Conservation (phyloP, 129 eudicot genomes). For the Chrysanthemum makinoi region DNA sequence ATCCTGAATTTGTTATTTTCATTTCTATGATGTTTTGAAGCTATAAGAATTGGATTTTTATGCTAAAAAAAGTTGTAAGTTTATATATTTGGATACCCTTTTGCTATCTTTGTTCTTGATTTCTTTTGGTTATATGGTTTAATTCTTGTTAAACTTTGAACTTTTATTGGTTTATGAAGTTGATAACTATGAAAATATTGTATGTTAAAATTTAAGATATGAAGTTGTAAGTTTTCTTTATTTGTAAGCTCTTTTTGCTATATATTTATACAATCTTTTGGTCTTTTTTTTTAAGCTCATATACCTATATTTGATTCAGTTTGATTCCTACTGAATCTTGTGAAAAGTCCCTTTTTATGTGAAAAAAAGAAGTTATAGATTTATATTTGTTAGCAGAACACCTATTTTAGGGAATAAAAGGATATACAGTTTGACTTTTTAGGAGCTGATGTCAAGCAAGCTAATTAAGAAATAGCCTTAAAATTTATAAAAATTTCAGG, state of each 20-base stretch:
- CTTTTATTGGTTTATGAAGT: no score
- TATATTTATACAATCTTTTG: not conserved
- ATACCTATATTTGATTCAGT: conserved; percentile 11
- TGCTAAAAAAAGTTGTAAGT: conserved; percentile 17
- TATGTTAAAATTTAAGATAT: no score
- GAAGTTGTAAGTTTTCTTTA: conserved; percentile 4
- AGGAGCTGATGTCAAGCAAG: conserved; percentile 18
- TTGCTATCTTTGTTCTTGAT: conserved; percentile 1
- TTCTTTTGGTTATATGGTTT: no score
- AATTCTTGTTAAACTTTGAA: no score
- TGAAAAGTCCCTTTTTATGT: conserved; percentile 22
- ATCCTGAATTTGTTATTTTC: conserved; percentile 12
- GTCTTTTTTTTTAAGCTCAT: not conserved
- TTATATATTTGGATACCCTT: not conserved
- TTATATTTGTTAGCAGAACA: conserved; percentile 8
- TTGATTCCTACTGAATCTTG: conserved; percentile 21
- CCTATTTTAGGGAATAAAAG: conserved; percentile 9
- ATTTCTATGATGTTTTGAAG: not conserved
- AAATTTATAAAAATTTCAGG: not conserved
- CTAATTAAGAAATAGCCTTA: conserved; percentile 18
- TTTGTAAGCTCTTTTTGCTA: not conserved
- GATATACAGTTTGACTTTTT: conserved; percentile 7
- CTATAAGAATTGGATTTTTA: not conserved
- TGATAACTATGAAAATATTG: no score
- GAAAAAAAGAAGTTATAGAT: not conserved